A percentile compares a stretch with the other conserved stretches of the same genome.
phyloP scores from a whole-genome alignment of 352 stramenopile genomes.

The Lagenidium giganteum region DNA sequence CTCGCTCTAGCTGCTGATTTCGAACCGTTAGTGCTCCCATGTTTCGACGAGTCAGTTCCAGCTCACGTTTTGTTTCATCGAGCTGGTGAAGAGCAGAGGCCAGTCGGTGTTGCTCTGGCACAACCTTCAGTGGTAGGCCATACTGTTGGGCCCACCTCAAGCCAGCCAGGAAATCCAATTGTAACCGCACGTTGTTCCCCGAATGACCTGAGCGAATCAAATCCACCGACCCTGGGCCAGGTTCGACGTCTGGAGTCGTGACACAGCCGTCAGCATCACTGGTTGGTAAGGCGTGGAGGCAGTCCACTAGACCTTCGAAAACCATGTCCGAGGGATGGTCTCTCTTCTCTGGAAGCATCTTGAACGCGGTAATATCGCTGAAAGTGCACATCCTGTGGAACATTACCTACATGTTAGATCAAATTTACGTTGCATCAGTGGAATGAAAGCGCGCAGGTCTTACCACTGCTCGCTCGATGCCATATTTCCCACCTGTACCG shows the following conservation, averaged over 20 bases:
- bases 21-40: conserved; percentile 1
- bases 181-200: too few species aligned
- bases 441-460: neutral
- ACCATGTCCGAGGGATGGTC: too few species aligned
- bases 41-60: neutral
- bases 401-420: conserved; percentile 1
- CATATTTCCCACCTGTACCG: conserved; percentile 4
- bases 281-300: too few species aligned
- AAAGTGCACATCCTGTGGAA: too few species aligned
- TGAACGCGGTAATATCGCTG: too few species aligned
- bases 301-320: too few species aligned
- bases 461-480: conserved; percentile 2
- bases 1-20: conserved; percentile 2
- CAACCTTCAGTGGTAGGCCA: neutral
- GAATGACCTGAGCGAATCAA: neutral
- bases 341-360: too few species aligned
- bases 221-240: too few species aligned
- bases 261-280: too few species aligned
- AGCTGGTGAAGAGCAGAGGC: neutral
- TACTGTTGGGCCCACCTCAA: too few species aligned
- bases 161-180: too few species aligned
- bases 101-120: neutral
- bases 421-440: neutral
- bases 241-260: too few species aligned
- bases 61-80: neutral